Percentiles rank a stretch among this genome's conserved stretches.
Evolutionary conservation across 2,329 filamentous ascomycete genomes (phyloP).

Genomic region (Aurifilum marmelostoma): DNA sequence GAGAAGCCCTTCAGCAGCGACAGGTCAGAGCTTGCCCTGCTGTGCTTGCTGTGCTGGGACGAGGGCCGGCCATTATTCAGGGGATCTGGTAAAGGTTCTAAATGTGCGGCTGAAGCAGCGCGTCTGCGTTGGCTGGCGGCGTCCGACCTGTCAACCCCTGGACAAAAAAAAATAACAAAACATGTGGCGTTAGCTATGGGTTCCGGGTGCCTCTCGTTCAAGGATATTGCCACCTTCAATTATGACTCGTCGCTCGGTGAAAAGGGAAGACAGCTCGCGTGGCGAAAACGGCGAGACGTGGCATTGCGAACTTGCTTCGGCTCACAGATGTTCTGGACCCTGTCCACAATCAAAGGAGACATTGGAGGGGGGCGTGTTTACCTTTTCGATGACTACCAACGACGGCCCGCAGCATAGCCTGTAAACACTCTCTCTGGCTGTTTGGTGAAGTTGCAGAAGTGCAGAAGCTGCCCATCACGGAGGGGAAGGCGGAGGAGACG

Average conservation of each 20-base stretch:
- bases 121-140: slow-evolving; percentile 38
- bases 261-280: no score
- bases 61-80: slow-evolving; percentile 53
- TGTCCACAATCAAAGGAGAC: no score
- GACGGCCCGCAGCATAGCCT: slow-evolving; percentile 72
- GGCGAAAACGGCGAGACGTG: no score
- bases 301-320: no score
- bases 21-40: slow-evolving; percentile 72
- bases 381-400: slow-evolving; percentile 66
- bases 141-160: slow-evolving; percentile 27
- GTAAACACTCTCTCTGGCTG: slow-evolving; percentile 74
- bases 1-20: slow-evolving; percentile 59
- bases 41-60: slow-evolving; percentile 67
- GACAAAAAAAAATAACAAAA: neutral
- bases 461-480: slow-evolving; percentile 73
- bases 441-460: slow-evolving; percentile 72
- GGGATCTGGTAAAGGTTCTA: slow-evolving; percentile 57
- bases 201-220: neutral
- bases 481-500: slow-evolving; percentile 66
- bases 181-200: slow-evolving; percentile 12
- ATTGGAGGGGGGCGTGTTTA: slow-evolving; percentile 53
- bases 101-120: slow-evolving; percentile 64
- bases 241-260: slow-evolving; percentile 18
- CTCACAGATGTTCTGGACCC: no score
- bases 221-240: neutral